Percentiles rank a stretch among this genome's conserved stretches.
These are phyloP conservation scores for Tetrahymena malaccensis DNA, from an alignment of 73 alveolate species.

Conservation along the genomic window DNA sequence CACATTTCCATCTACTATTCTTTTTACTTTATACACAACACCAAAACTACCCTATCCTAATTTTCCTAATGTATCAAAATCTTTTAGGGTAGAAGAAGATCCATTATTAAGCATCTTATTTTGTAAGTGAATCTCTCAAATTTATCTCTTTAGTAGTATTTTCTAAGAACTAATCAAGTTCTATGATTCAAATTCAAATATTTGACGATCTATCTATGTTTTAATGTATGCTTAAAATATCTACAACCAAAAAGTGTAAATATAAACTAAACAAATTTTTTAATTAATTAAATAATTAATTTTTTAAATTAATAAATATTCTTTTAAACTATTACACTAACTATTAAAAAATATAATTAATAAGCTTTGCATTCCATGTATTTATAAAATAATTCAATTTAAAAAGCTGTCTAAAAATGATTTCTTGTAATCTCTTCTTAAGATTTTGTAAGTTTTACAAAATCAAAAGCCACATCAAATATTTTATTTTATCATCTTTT, in stretches of 20 bases:
- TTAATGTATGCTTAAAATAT: neutral
- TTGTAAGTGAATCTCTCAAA: neutral
- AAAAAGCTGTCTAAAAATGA: too few species aligned
- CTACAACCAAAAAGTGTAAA: neutral
- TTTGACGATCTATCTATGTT: too few species aligned
- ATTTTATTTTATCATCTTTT: too few species aligned
- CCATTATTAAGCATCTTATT: neutral
- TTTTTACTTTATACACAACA: conserved; percentile 50
- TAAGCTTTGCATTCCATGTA: neutral
- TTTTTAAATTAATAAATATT: too few species aligned
- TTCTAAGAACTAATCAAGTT: neutral
- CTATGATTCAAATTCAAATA: too few species aligned
- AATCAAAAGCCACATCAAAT: too few species aligned
- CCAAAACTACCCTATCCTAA: conserved; percentile 69
- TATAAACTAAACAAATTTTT: too few species aligned
- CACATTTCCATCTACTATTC: conserved; percentile 21
- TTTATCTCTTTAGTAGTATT: neutral
- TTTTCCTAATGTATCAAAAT: conserved; percentile 52
- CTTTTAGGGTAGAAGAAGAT: conserved; percentile 23
- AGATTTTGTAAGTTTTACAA: too few species aligned
- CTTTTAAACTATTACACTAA: neutral
- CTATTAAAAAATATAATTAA: too few species aligned
- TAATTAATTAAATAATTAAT: too few species aligned
- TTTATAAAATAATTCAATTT: too few species aligned
- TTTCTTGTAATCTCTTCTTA: too few species aligned